These are phyloP conservation scores for Thymus quinquecostatus DNA, from an alignment of 257 asterid species.

Conservation along the genomic window DNA sequence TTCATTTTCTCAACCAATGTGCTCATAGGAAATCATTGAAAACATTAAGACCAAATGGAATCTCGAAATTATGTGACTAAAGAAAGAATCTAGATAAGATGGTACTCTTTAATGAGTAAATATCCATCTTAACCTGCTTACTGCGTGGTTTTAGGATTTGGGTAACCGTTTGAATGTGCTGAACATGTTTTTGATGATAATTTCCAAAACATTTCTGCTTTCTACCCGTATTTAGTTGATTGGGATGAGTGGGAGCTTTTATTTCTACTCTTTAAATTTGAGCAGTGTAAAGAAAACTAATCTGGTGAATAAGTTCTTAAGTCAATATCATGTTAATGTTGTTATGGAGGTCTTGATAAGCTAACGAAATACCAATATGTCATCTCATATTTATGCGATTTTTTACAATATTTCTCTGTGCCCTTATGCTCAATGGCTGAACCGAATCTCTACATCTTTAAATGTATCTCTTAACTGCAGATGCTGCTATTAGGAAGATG, in stretches of 20 bases:
- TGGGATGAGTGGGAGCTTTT: constrained; percentile 5
- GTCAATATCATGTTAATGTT: constrained; percentile 5
- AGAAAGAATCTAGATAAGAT: background rate
- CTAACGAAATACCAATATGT: background rate
- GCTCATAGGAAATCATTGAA: background rate
- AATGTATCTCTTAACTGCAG: constrained; percentile 42
- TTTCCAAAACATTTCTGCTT: background rate
- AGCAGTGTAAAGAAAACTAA: background rate
- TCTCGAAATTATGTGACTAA: background rate
- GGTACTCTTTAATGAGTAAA: background rate
- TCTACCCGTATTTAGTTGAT: background rate
- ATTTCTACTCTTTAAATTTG: background rate
- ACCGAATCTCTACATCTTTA: constrained; percentile 13
- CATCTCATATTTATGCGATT: constrained; percentile 5
- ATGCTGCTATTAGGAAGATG: constrained; percentile 93
- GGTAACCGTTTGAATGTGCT: background rate
- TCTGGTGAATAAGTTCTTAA: background rate
- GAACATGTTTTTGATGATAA: background rate
- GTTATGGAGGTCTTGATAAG: constrained; percentile 1
- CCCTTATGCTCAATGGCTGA: constrained; percentile 13
- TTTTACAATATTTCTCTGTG: background rate
- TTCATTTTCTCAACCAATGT: background rate
- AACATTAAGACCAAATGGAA: background rate
- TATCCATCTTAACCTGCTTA: background rate
- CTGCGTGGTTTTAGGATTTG: background rate